These are phyloP conservation scores for Choiromyces venosus DNA, from an alignment of 495 filamentous ascomycete species.

Conservation along the genomic window DNA sequence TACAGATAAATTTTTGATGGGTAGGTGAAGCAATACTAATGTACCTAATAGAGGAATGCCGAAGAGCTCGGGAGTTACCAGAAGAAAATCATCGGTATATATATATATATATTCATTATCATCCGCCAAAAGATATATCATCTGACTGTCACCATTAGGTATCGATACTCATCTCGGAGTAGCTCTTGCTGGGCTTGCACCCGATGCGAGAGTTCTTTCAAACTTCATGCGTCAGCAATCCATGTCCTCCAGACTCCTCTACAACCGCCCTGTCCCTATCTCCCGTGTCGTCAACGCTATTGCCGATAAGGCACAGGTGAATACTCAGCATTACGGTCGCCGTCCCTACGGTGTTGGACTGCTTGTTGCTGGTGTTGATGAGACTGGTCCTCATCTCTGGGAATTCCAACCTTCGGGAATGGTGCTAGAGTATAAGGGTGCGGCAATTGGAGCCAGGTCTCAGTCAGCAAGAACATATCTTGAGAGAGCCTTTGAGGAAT, in stretches of 20 bases:
- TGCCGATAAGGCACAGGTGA: slow-evolving; percentile 90
- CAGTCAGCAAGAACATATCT: slow-evolving; percentile 97
- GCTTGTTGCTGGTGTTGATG: slow-evolving; percentile 88
- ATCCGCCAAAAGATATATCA: background rate
- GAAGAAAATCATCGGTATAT: slow-evolving; percentile 81
- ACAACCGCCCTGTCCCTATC: slow-evolving; percentile 85
- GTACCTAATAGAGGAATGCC: slow-evolving; percentile 71
- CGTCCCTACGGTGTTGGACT: slow-evolving; percentile 95
- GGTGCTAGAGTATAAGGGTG: slow-evolving; percentile 93
- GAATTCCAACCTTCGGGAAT: slow-evolving; percentile 96
- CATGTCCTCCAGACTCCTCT: slow-evolving; percentile 88
- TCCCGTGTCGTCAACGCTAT: slow-evolving; percentile 82
- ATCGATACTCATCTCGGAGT: slow-evolving; percentile 94
- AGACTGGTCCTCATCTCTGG: slow-evolving; percentile 87
- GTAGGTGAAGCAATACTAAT: slow-evolving; percentile 7
- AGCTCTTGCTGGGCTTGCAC: slow-evolving; percentile 93
- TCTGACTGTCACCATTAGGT: slow-evolving; percentile 35
- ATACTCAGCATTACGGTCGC: slow-evolving; percentile 96
- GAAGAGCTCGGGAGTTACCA: slow-evolving; percentile 99
- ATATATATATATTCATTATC: slow-evolving; percentile 10
- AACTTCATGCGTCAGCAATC: slow-evolving; percentile 99
- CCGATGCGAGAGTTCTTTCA: slow-evolving; percentile 96
- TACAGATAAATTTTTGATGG: slow-evolving; percentile 59
- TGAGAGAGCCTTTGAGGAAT: slow-evolving; percentile 81
- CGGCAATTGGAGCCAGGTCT: slow-evolving; percentile 87